Evolutionary conservation across 495 filamentous ascomycete genomes (phyloP), one percentile per base, ranked within the genome.

Genomic region (Penicillium pulvis): DNA sequence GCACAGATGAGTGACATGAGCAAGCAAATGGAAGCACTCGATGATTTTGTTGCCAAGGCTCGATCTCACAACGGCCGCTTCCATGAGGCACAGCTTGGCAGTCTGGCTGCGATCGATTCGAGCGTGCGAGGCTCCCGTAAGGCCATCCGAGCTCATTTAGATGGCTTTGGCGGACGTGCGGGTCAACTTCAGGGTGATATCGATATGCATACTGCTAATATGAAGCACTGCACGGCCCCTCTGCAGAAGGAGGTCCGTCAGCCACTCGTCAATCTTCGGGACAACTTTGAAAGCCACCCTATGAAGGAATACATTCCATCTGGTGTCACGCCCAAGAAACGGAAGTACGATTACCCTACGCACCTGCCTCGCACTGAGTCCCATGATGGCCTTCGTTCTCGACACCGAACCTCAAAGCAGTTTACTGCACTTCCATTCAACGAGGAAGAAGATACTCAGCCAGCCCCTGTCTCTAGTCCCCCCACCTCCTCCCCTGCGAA

Each of bases 21-120:
- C 56, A 80, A 79, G 8, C 91, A 98, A 73, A 93, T 98, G 85
- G 83, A 83, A 61, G 88, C 90, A 7, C 80, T 98, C 6, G 94
- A 97, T 72, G 90, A 92, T 58, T 96, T 97, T 60, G 90, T 97
- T 35, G 80, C 89, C 28, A 89, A 90, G 45, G 92, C 95, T 14
- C 85, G 87, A 55, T 87, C 83, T 6, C 88, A 94, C 61, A 97
- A 97, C 66, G 83, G 88, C 41, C 71, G 74, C 11, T 92, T 94
- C 69, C 85, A 92, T 62, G 77, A 85, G 33, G 81, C 79, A 39
- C 87, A 94, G 60, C 66, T 83, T 4, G 64, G 71, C 6, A 90
- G 87, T 2, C 70, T 97, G 6, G 63, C 78, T 35, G 74, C 67
- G 17, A 81, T 97, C 23, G 80, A 86, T 1, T 64, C 68, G 4